These are phyloP conservation scores for Talaromyces verruculosus DNA, from an alignment of 2,329 filamentous ascomycete species.

Conservation along the genomic window DNA sequence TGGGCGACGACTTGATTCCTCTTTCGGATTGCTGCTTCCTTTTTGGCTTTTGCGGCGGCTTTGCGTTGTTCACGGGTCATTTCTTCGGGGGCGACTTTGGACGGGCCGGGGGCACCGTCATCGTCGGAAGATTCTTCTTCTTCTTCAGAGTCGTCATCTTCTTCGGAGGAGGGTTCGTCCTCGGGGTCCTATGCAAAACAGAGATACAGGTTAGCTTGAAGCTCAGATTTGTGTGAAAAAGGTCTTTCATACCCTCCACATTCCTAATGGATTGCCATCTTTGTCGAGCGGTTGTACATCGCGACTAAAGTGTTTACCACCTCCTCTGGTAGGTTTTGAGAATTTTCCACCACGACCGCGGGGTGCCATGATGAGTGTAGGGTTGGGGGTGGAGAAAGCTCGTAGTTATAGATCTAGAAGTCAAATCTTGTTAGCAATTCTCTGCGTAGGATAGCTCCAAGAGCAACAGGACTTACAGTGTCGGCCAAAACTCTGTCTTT, in stretches of 20 bases:
- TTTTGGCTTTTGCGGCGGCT: slow-evolving; percentile 83
- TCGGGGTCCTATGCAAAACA: slow-evolving; percentile 26
- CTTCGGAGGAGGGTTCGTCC: slow-evolving; percentile 43
- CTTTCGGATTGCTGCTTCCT: slow-evolving; percentile 80
- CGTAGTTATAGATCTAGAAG: background rate
- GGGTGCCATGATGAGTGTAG: slow-evolving; percentile 22
- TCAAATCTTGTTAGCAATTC: background rate
- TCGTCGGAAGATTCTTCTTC: slow-evolving; percentile 51
- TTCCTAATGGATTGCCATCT: slow-evolving; percentile 83
- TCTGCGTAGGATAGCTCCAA: background rate
- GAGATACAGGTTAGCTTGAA: too few species aligned
- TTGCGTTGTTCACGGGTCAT: slow-evolving; percentile 85
- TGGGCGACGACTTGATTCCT: slow-evolving; percentile 70
- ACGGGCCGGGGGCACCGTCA: slow-evolving; percentile 45
- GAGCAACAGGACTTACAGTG: background rate
- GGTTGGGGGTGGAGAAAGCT: background rate
- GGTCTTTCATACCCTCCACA: slow-evolving; percentile 65
- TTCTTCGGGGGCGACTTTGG: slow-evolving; percentile 46
- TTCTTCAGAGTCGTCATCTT: slow-evolving; percentile 51
- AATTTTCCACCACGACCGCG: slow-evolving; percentile 25
- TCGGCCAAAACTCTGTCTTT: background rate
- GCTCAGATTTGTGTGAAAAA: too few species aligned
- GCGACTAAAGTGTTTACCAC: slow-evolving; percentile 92
- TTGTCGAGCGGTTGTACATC: slow-evolving; percentile 84
- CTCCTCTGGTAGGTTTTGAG: slow-evolving; percentile 25